Evolutionary conservation across 73 alveolate species (phyloP).

Genomic region (Paramecium tetraurelia): DNA sequence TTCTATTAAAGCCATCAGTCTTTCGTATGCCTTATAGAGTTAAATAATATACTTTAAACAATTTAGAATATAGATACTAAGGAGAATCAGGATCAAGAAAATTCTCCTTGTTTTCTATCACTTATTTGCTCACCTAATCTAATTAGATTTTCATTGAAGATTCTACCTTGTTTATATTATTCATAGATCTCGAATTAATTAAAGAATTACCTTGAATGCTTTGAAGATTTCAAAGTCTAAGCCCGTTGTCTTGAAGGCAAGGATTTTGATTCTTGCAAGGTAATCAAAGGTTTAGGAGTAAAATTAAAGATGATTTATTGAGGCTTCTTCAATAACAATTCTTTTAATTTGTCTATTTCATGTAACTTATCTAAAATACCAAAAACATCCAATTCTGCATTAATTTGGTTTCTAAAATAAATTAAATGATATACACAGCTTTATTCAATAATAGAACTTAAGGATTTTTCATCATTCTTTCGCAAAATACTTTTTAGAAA

Average conservation of each 20-base stretch:
- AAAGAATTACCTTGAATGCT: neutral
- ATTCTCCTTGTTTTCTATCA: neutral
- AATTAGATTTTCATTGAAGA: neutral
- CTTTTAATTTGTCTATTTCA: constrained; percentile 20
- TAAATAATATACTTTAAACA: neutral
- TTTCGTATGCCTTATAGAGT: neutral
- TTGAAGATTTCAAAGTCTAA: neutral
- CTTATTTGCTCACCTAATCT: neutral
- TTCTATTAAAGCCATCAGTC: neutral
- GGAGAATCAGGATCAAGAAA: neutral
- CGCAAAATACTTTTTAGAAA: neutral
- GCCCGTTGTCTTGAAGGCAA: neutral
- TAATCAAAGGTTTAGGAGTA: constrained; percentile 12
- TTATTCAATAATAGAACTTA: neutral
- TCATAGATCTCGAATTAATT: neutral
- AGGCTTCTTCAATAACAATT: neutral
- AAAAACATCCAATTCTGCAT: neutral
- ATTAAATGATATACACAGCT: neutral
- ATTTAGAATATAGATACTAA: neutral
- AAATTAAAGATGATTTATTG: constrained; percentile 5
- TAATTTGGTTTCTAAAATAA: neutral
- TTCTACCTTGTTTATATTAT: neutral
- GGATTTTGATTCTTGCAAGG: neutral
- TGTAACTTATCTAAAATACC: neutral
- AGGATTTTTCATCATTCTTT: neutral